Percentiles rank a stretch among this genome's conserved stretches.
These are phyloP conservation scores for Pinus tabuliformis DNA, from an alignment of 75 land plant genomes.

Conservation along the genomic window DNA sequence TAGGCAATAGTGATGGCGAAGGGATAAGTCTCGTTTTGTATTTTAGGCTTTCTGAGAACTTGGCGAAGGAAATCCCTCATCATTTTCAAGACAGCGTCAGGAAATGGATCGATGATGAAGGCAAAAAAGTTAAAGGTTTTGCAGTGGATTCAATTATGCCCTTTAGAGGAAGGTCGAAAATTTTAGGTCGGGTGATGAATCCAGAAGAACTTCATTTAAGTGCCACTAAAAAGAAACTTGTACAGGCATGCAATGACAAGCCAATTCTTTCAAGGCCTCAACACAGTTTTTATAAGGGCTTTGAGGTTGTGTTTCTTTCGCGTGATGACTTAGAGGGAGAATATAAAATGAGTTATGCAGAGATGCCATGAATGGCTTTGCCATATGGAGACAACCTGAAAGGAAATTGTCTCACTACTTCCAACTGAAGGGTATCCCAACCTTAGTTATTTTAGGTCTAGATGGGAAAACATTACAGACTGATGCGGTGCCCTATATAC, in stretches of 20 bases:
- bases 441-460: too few relatives aligned
- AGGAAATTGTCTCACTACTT: too few relatives aligned
- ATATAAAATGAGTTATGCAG: too few relatives aligned
- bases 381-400: too few relatives aligned
- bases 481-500: too few relatives aligned
- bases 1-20: conserved; percentile 70
- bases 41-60: conserved; percentile 58
- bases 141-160: conserved; percentile 33
- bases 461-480: too few relatives aligned
- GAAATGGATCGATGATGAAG: conserved; percentile 44
- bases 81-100: conserved; percentile 52
- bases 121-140: conserved; percentile 44
- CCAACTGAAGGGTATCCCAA: too few relatives aligned
- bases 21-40: conserved; percentile 75
- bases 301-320: too few relatives aligned
- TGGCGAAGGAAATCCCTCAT: conserved; percentile 30
- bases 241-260: conserved; percentile 59
- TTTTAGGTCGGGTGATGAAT: conserved; percentile 42
- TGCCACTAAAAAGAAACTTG: conserved; percentile 43
- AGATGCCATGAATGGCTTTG: too few relatives aligned
- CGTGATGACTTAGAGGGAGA: too few relatives aligned
- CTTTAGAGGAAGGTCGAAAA: conserved; percentile 47
- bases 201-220: conserved; percentile 48
- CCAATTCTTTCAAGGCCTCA: conserved; percentile 64
- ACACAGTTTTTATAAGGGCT: conserved; percentile 42